Conservation (phyloP, 768 basidiomycete species). For the Amanita fuliginea region DNA sequence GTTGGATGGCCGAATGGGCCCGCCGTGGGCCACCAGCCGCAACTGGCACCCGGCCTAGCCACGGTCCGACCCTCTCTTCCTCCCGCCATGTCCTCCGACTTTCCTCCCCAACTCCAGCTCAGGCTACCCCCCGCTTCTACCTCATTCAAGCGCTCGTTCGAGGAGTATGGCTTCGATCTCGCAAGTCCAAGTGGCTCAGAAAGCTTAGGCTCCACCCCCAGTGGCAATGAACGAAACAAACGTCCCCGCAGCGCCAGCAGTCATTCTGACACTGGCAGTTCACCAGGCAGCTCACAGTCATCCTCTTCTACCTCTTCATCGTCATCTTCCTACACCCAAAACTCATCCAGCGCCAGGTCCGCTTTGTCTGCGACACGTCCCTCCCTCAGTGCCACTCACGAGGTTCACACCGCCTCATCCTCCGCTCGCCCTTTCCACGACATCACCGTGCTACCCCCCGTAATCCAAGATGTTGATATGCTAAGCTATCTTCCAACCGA, state of each 20-base stretch:
- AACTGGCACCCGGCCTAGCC: not conserved
- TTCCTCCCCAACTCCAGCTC: slow-evolving; percentile 43
- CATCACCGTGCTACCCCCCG: slow-evolving; percentile 29
- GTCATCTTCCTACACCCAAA: slow-evolving; percentile 3
- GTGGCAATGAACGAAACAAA: slow-evolving; percentile 40
- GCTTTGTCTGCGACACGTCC: not conserved
- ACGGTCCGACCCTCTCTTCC: slow-evolving; percentile 4
- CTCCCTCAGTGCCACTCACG: slow-evolving; percentile 11
- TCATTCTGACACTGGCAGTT: slow-evolving; percentile 23
- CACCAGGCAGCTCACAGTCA: slow-evolving; percentile 20
- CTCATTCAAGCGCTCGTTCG: slow-evolving; percentile 52
- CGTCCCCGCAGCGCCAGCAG: slow-evolving; percentile 41
- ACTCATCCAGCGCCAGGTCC: not conserved
- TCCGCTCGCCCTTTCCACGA: slow-evolving; percentile 11
- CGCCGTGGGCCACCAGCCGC: too few species aligned
- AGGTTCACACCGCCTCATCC: slow-evolving; percentile 12
- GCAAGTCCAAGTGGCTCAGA: slow-evolving; percentile 28
- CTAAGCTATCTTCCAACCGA: slow-evolving; percentile 21
- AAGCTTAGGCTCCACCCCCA: slow-evolving; percentile 8
- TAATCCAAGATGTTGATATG: slow-evolving; percentile 43
- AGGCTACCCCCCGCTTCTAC: slow-evolving; percentile 37
- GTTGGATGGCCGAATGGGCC: too few species aligned
- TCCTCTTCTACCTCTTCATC: slow-evolving; percentile 16
- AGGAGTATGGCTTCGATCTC: slow-evolving; percentile 47
- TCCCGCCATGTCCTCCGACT: slow-evolving; percentile 28